Evolutionary conservation across 495 filamentous ascomycete species (phyloP).

Genomic region (Podospora fimiseda): DNA sequence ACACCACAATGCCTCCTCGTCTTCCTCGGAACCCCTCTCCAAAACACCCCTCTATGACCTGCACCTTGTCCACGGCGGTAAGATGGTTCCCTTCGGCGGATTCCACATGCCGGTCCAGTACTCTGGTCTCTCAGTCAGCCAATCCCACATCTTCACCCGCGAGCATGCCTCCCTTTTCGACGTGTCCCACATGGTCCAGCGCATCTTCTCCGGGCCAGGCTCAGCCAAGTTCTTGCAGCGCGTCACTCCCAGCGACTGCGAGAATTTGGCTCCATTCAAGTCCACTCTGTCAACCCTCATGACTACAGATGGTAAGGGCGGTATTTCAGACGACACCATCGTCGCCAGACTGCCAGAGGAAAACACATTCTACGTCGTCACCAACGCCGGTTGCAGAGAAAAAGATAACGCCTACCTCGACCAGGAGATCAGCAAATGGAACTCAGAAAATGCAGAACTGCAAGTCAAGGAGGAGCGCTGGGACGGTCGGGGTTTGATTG

Average conservation of each 20-base stretch:
- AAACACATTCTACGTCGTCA: constrained; percentile 85
- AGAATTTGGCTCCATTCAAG: constrained; percentile 36
- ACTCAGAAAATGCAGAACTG: constrained; percentile 46
- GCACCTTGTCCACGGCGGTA: constrained; percentile 71
- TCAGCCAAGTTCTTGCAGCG: constrained; percentile 69
- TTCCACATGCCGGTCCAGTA: constrained; percentile 93
- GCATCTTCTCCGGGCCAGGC: constrained; percentile 66
- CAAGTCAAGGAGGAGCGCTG: constrained; percentile 50
- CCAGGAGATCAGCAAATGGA: constrained; percentile 54
- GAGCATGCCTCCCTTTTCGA: constrained; percentile 87
- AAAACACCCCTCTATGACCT: constrained; percentile 81
- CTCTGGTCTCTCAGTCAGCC: constrained; percentile 60
- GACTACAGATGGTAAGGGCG: constrained; percentile 63
- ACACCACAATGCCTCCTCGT: constrained; percentile 24
- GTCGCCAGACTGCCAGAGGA: constrained; percentile 67
- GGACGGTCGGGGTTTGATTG: constrained; percentile 71
- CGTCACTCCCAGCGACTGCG: constrained; percentile 67
- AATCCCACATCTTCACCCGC: constrained; percentile 83
- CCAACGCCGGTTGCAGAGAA: constrained; percentile 85
- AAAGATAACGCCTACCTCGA: constrained; percentile 76
- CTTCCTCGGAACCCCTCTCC: constrained; percentile 37
- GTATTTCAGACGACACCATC: constrained; percentile 90
- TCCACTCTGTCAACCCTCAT: constrained; percentile 80
- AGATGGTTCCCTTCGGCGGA: constrained; percentile 96
- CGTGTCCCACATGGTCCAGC: constrained; percentile 70